Evolutionary conservation across 2,329 filamentous ascomycete species (phyloP), one percentile per base, ranked within the genome.

Genomic region (Arthrinium puccinioides): DNA sequence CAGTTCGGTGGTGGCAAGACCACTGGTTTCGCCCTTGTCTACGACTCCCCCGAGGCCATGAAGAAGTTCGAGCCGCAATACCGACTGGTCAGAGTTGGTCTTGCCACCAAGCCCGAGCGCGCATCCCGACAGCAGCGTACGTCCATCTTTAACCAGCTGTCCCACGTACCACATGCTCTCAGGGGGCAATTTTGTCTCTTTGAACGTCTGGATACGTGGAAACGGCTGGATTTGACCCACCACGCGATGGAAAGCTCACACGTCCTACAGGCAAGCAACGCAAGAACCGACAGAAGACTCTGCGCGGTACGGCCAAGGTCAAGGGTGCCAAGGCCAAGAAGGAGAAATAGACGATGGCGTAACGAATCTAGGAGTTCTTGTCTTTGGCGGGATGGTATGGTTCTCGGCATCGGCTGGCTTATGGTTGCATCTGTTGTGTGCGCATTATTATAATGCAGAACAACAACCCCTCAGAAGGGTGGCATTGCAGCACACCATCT

Each of bases 61-160:
- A 96, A 96, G 87, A 97, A 97, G 76, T 98, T 97, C 72, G 92
- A 98, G 82, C 92, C 92, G 60, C 84, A 84, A 73, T 96, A 96
- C 84, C 84, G 92, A 71, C 82, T 96, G 58, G 80, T 98, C 69
- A 82, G 92, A 57, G 87, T 95, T 65, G 92, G 90, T 64, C 76
- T 87, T 58, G 90, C 87, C 62, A 78, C 70, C 69, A 97, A 97
- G 87, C 78, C 87, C 69, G 92, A 98, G 85, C 90, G 89, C 77
- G 81, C 92, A 60, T 87, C 82, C 76, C 86, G 92, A 82, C 92
- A 98, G 76, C 92, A 98, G 75, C 89, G 92, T 96, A 89, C 64
- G 90, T 40, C 34, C 24, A 37, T n/a, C n/a, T 48, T 24, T 29
- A n/a, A n/a, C n/a, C n/a, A n/a, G n/a, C 34, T 28, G 26, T 20